Base-by-base conservation (phyloP, 805 yeast species). In the Isabelozyma rhagii region DNA sequence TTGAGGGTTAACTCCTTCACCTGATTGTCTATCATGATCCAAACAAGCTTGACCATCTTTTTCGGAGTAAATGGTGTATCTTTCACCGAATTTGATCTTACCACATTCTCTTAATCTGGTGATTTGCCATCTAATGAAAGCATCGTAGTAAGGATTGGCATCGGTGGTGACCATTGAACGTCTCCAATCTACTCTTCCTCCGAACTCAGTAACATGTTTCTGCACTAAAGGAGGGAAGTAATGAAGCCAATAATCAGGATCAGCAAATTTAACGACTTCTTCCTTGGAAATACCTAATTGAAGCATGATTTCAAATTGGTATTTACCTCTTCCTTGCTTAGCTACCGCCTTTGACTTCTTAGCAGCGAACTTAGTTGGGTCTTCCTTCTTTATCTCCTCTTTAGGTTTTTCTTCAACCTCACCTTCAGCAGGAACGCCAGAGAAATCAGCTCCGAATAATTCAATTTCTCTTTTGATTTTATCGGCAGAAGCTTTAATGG, bases 41-140 rank as follows among this genome's bases (percentile, higher is more conserved):
- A 94, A 92, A 79, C 99, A 94, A 39, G 99, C 96, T 78, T 94
- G 99, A 56, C 97, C 97, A 72, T 94, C 99, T 74, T 89, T 93
- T 67, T 91, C 96, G 41, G 98, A 92, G 75, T 89, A 94, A 63
- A 94, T 89, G 58, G 99, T 94, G 78, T 91, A 89, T 75, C 99
- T 86, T 77, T 93, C 96, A 71, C 99, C 99, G 60, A 94, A 94
- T 77, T 93, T 94, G 75, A 94, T 91, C 74, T 90, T 93, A 55
- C 93, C 96, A 51, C 79, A 73, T 44, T 82, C 91, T 75, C 84
- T 89, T 68, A 94, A 83, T 66, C 85, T 78, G 72, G 85, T 89
- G 83, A 94, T 89, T 72, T 91, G 97, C 99, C 99, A 94, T 77
- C 93, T 84, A 50, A 93, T 85, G 65, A 94, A 94, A 8, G 96